phyloP scores from a whole-genome alignment of 2,329 filamentous ascomycete genomes.

The Pseudogymnoascus sp. region DNA sequence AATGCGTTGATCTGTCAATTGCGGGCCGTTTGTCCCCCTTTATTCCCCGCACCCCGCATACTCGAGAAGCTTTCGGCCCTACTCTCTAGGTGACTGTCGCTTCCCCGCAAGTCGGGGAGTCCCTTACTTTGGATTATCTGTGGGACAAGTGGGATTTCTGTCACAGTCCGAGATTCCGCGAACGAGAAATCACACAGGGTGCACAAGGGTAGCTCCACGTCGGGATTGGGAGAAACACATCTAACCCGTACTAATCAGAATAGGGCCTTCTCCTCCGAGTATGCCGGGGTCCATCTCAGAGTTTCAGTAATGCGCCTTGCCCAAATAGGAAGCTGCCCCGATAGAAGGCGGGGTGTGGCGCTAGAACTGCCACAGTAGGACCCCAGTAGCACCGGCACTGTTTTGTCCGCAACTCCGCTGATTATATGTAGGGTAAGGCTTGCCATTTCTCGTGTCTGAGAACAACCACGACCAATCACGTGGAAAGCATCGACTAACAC shows the following conservation, averaged over 20 bases:
- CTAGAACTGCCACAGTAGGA: neutral
- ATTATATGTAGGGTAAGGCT: conserved; percentile 1
- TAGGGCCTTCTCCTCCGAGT: neutral
- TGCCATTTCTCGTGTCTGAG: neutral
- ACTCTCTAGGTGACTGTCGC: neutral
- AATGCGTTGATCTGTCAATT: conserved; percentile 1
- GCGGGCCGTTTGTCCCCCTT: conserved; percentile 1
- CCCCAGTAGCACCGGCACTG: conserved; percentile 2
- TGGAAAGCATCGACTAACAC: neutral
- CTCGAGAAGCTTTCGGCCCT: conserved; percentile 1
- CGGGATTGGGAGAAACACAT: neutral
- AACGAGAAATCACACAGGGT: neutral
- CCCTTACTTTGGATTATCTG: neutral
- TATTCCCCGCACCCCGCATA: conserved; percentile 5
- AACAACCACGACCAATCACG: neutral
- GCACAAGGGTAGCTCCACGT: neutral
- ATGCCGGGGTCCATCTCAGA: neutral
- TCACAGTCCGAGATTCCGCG: neutral
- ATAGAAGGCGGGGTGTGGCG: neutral
- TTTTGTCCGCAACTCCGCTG: conserved; percentile 4
- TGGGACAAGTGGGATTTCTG: neutral
- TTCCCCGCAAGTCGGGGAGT: conserved; percentile 2
- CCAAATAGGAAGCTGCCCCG: neutral
- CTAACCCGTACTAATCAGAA: neutral
- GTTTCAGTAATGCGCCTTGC: neutral